These are phyloP conservation scores for Hyphodiscus sp. DNA, from an alignment of 2,329 filamentous ascomycete species.

Conservation along the genomic window DNA sequence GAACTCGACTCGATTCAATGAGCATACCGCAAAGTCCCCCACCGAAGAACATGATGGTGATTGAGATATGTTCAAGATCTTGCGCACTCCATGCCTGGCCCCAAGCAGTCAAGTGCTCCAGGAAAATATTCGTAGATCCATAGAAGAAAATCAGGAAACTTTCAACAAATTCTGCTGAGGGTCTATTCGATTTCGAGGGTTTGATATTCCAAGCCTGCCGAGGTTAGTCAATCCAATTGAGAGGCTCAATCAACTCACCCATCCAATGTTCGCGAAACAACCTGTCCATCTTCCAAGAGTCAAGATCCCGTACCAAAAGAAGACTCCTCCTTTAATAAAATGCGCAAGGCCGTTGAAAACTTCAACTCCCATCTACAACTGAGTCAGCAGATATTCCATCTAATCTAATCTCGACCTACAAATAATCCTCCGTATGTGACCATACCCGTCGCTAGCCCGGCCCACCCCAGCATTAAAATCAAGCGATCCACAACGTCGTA, in stretches of 20 bases:
- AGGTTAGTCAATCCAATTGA: slow-evolving; percentile 7
- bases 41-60: slow-evolving; percentile 89
- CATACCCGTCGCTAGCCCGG: slow-evolving; percentile 64
- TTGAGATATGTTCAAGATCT: slow-evolving; percentile 88
- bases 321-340: slow-evolving; percentile 90
- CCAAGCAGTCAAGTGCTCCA: slow-evolving; percentile 77
- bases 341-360: slow-evolving; percentile 83
- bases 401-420: slow-evolving; percentile 46
- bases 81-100: slow-evolving; percentile 66
- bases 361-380: slow-evolving; percentile 51
- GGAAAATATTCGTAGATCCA: slow-evolving; percentile 81
- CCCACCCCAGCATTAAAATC: slow-evolving; percentile 72
- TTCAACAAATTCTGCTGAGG: slow-evolving; percentile 83
- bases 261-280: slow-evolving; percentile 82
- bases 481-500: slow-evolving; percentile 69
- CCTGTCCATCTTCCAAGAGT: slow-evolving; percentile 87
- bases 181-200: slow-evolving; percentile 51
- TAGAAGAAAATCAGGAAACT: slow-evolving; percentile 87
- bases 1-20: slow-evolving; percentile 66
- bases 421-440: slow-evolving; percentile 79
- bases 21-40: slow-evolving; percentile 85
- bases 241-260: slow-evolving; percentile 43
- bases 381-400: slow-evolving; percentile 7
- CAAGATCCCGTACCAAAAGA: slow-evolving; percentile 86
- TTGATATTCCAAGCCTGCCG: slow-evolving; percentile 76